A percentile compares a stretch with the other conserved stretches of the same genome.
phyloP scores from a whole-genome alignment of 2,329 filamentous ascomycete genomes.

The Aspergillus fumigatiaffinis region DNA sequence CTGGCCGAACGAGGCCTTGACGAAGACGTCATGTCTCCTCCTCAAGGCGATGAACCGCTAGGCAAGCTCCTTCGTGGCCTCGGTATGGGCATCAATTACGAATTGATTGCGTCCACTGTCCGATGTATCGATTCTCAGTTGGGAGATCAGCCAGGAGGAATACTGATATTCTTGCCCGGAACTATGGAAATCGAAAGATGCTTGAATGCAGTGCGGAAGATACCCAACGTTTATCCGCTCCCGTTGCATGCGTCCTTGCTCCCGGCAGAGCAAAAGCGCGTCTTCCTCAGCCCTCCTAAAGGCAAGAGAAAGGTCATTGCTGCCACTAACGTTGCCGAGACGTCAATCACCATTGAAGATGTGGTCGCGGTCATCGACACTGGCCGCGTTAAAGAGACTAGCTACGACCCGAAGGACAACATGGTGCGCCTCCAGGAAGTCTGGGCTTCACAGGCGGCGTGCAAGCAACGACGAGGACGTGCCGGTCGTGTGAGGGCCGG shows the following conservation, averaged over 20 bases:
- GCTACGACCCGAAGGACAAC: slow-evolving; percentile 85
- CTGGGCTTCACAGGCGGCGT: slow-evolving; percentile 90
- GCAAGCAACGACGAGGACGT: slow-evolving; percentile 88
- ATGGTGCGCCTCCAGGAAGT: slow-evolving; percentile 93
- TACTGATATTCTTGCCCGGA: slow-evolving; percentile 93
- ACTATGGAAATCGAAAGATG: slow-evolving; percentile 86
- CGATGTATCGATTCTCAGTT: slow-evolving; percentile 77
- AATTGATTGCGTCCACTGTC: slow-evolving; percentile 75
- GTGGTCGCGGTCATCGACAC: slow-evolving; percentile 95
- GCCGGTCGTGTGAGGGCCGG: slow-evolving; percentile 90
- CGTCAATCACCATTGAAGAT: slow-evolving; percentile 97
- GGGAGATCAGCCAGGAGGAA: slow-evolving; percentile 70
- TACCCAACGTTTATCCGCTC: slow-evolving; percentile 69
- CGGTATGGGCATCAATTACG: slow-evolving; percentile 86
- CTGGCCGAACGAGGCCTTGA: slow-evolving; percentile 28
- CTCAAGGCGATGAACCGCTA: slow-evolving; percentile 47
- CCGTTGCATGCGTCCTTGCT: slow-evolving; percentile 90
- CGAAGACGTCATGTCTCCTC: slow-evolving; percentile 39
- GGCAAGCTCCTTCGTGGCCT: slow-evolving; percentile 68
- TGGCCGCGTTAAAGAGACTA: slow-evolving; percentile 93
- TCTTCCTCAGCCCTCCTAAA: slow-evolving; percentile 71
- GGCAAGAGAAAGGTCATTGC: slow-evolving; percentile 90
- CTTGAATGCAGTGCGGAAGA: slow-evolving; percentile 62
- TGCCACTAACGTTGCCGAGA: slow-evolving; percentile 95
- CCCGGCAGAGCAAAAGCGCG: slow-evolving; percentile 79